Evolutionary conservation across 768 basidiomycete genomes (phyloP).

Genomic region (Collybia mongolica): DNA sequence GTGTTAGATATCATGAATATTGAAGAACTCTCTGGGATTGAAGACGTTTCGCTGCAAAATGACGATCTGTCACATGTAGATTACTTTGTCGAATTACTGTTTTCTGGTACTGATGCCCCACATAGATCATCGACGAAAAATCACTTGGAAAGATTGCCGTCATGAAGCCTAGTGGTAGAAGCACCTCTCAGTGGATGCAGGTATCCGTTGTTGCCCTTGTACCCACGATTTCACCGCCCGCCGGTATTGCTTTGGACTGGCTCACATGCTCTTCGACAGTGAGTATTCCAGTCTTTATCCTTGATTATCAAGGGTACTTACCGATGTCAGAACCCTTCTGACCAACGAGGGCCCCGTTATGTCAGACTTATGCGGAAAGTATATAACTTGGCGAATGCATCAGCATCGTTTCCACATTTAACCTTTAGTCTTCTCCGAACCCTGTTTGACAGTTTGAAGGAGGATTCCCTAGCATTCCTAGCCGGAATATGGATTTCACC

Average conservation of each 20-base stretch:
- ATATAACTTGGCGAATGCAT: constrained; percentile 66
- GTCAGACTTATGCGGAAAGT: constrained; percentile 60
- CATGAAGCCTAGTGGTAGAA: constrained; percentile 58
- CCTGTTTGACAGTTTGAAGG: constrained; percentile 67
- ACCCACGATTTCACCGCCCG: constrained; percentile 46
- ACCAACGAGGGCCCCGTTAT: constrained; percentile 38
- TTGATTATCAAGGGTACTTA: not conserved
- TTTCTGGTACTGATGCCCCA: not conserved
- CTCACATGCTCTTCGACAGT: constrained; percentile 27
- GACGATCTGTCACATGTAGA: constrained; percentile 32
- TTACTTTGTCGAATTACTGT: not conserved
- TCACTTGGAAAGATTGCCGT: constrained; percentile 49
- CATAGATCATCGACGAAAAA: constrained; percentile 43
- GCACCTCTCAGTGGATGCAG: constrained; percentile 57
- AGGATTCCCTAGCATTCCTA: constrained; percentile 78
- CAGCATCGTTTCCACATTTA: constrained; percentile 44
- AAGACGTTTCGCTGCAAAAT: constrained; percentile 30
- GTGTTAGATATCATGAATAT: constrained; percentile 47
- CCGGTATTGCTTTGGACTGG: constrained; percentile 48
- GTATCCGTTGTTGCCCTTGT: constrained; percentile 53
- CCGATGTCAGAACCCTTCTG: constrained; percentile 4
- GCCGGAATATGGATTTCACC: constrained; percentile 60
- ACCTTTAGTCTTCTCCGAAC: constrained; percentile 57
- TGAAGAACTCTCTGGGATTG: constrained; percentile 42
- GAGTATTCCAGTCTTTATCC: not conserved